These are phyloP conservation scores for Termitomyces sp. DNA, from an alignment of 768 basidiomycete genomes.

Conservation along the genomic window DNA sequence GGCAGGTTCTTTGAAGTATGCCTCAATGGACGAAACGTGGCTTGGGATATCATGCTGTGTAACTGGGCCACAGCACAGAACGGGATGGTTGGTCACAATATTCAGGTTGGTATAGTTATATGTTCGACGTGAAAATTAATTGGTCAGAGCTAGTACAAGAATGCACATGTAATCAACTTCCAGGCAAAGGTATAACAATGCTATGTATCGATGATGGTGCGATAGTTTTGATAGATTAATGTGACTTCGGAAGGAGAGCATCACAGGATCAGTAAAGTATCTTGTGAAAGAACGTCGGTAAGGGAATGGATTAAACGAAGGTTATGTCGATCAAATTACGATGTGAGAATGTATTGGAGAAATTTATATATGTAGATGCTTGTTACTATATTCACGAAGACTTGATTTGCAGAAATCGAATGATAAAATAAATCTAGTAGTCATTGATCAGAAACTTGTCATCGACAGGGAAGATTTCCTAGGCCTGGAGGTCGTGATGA, in stretches of 20 bases:
- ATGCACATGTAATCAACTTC: neutral
- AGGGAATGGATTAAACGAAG: neutral
- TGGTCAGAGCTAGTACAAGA: neutral
- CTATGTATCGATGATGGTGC: neutral
- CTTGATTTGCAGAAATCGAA: neutral
- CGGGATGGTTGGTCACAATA: too few relatives aligned
- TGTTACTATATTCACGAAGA: neutral
- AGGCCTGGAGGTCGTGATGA: conserved; percentile 1
- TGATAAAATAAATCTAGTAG: neutral
- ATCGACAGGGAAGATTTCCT: conserved; percentile 3
- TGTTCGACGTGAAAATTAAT: too few relatives aligned
- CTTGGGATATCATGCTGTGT: neutral
- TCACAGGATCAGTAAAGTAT: neutral
- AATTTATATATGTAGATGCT: neutral
- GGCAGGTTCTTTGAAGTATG: neutral
- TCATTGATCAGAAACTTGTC: neutral
- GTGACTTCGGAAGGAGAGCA: neutral
- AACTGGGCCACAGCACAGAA: too few relatives aligned
- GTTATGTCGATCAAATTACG: neutral
- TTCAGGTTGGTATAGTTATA: too few relatives aligned
- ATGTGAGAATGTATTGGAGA: too few relatives aligned
- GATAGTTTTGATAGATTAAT: neutral
- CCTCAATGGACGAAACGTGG: neutral
- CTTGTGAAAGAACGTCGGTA: neutral
- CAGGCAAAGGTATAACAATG: neutral